Percentiles rank a stretch among this genome's conserved stretches.
phyloP scores from a whole-genome alignment of 2,329 filamentous ascomycete genomes.

The Aureobasidium subglaciale region DNA sequence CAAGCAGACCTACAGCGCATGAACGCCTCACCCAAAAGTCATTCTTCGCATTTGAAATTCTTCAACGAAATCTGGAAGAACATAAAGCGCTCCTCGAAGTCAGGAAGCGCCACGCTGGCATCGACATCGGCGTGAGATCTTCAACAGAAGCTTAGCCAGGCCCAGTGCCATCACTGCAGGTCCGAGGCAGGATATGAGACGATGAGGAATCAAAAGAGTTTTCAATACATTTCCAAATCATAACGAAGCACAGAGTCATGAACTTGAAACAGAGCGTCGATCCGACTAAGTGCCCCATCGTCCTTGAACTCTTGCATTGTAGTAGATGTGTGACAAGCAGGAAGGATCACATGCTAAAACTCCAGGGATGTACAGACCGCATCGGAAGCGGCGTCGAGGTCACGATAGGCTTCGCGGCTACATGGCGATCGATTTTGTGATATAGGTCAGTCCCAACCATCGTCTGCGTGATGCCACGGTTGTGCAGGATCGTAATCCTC shows the following conservation, averaged over 20 bases:
- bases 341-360: no score
- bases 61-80: constrained; percentile 3
- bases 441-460: no score
- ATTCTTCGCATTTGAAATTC: background rate
- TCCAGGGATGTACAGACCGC: no score
- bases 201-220: background rate
- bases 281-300: no score
- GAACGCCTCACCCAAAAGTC: background rate
- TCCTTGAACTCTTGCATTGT: no score
- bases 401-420: background rate
- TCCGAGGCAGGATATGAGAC: background rate
- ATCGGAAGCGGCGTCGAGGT: background rate
- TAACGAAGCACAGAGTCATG: background rate
- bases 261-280: background rate
- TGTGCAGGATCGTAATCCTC: no score
- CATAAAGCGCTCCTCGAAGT: background rate
- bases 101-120: background rate
- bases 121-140: background rate
- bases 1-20: constrained; percentile 29
- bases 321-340: no score
- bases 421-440: background rate
- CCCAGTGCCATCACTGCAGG: background rate
- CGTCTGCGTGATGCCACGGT: no score
- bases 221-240: background rate
- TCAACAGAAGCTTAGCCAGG: constrained; percentile 3